Evolutionary conservation across 331 rosid species (phyloP).

Genomic region (Quercus phellos): DNA sequence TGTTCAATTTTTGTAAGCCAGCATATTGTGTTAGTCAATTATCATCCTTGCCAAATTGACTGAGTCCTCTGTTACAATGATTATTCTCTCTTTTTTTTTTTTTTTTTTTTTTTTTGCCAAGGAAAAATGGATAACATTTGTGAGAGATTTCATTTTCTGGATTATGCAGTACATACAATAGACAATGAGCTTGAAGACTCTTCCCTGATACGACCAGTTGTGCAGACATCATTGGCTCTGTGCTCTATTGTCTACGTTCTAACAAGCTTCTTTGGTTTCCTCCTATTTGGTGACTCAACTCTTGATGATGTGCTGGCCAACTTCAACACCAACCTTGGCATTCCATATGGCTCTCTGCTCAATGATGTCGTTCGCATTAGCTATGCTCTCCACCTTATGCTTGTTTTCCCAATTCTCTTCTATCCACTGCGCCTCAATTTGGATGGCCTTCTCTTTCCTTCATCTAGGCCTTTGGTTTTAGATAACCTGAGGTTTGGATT

Average conservation of each 20-base stretch:
- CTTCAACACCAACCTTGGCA: slow-evolving; percentile 59
- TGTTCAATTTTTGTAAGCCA: neutral
- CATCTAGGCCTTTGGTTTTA: slow-evolving; percentile 38
- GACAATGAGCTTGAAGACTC: slow-evolving; percentile 53
- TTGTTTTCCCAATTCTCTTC: slow-evolving; percentile 65
- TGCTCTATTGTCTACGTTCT: slow-evolving; percentile 51
- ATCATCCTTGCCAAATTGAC: neutral
- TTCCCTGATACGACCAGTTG: slow-evolving; percentile 45
- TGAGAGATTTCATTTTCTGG: neutral
- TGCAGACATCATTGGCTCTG: slow-evolving; percentile 47
- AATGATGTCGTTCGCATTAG: slow-evolving; percentile 59
- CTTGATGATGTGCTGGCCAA: slow-evolving; percentile 66
- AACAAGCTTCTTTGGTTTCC: slow-evolving; percentile 60
- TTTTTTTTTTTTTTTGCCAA: neutral
- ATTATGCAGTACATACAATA: slow-evolving; percentile 53
- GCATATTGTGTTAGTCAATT: neutral
- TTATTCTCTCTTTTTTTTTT: neutral
- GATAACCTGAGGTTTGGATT: slow-evolving; percentile 33
- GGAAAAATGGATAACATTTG: neutral
- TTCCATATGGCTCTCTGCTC: slow-evolving; percentile 53
- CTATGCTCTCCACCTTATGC: slow-evolving; percentile 67
- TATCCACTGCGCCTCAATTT: slow-evolving; percentile 56
- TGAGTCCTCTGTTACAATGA: neutral
- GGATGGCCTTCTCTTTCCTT: slow-evolving; percentile 45
- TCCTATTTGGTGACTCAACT: slow-evolving; percentile 67